phyloP scores from a whole-genome alignment of 768 basidiomycete genomes.

The Pisolithus tinctorius region DNA sequence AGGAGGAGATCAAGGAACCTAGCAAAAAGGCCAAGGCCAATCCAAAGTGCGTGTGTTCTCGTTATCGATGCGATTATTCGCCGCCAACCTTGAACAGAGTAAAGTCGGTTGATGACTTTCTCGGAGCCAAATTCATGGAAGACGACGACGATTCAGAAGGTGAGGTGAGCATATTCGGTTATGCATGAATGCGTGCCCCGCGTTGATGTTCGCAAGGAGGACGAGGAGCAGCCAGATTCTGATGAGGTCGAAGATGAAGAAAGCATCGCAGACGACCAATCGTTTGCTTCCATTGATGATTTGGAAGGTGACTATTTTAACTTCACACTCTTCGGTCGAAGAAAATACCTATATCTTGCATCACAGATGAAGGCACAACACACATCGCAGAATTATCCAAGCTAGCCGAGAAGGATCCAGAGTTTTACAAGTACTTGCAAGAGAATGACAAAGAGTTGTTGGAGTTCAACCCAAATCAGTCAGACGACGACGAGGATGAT shows the following conservation, averaged over 20 bases:
- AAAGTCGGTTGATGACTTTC: slow-evolving; percentile 65
- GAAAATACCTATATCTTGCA: not conserved
- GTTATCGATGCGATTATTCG: not conserved
- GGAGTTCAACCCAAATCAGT: slow-evolving; percentile 55
- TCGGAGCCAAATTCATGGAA: slow-evolving; percentile 69
- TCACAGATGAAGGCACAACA: slow-evolving; percentile 57
- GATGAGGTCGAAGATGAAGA: slow-evolving; percentile 39
- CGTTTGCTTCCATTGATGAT: slow-evolving; percentile 75
- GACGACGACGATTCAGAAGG: slow-evolving; percentile 49
- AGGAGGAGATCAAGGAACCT: slow-evolving; percentile 16
- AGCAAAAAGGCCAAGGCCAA: slow-evolving; percentile 1
- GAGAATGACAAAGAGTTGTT: slow-evolving; percentile 93
- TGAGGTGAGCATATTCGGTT: slow-evolving; percentile 23
- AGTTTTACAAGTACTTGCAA: slow-evolving; percentile 96
- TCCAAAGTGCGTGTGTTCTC: slow-evolving; percentile 6
- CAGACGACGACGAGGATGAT: slow-evolving; percentile 41
- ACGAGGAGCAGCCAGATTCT: slow-evolving; percentile 19
- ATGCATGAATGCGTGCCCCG: not conserved
- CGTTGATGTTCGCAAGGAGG: slow-evolving; percentile 13
- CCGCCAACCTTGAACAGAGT: slow-evolving; percentile 9
- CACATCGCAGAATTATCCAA: slow-evolving; percentile 82
- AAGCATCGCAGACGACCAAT: slow-evolving; percentile 47
- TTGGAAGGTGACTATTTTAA: slow-evolving; percentile 46
- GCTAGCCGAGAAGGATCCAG: slow-evolving; percentile 94
- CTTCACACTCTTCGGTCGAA: not conserved